Evolutionary conservation across 2,329 filamentous ascomycete species (phyloP).

Genomic region (Penicillium vulpinum): DNA sequence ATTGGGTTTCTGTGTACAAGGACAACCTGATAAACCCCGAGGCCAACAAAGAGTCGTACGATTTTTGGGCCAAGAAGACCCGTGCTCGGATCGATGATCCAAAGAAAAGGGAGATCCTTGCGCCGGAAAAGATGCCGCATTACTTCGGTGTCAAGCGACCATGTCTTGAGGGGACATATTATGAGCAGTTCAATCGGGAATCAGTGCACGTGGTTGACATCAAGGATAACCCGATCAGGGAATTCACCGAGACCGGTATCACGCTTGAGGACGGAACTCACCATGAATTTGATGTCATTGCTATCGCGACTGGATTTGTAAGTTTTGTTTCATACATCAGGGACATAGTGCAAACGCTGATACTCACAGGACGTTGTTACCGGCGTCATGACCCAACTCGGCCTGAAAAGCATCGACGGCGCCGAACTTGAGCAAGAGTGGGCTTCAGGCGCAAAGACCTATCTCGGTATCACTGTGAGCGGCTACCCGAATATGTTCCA

Average conservation of each 20-base stretch:
- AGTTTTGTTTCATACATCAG: not conserved
- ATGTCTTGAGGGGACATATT: constrained; percentile 52
- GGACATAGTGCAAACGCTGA: not conserved
- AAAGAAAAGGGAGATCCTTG: constrained; percentile 52
- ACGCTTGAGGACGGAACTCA: constrained; percentile 38
- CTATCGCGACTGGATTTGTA: constrained; percentile 47
- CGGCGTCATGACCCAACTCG: constrained; percentile 44
- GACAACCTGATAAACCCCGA: constrained; percentile 51
- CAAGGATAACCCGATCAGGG: constrained; percentile 45
- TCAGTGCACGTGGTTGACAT: constrained; percentile 52
- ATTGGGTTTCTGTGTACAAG: constrained; percentile 57
- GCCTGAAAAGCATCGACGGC: constrained; percentile 37
- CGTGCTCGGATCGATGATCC: constrained; percentile 54
- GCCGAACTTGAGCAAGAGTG: constrained; percentile 40
- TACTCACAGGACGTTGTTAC: constrained; percentile 38
- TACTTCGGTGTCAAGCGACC: constrained; percentile 57
- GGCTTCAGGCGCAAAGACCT: constrained; percentile 39
- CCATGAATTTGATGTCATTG: constrained; percentile 43
- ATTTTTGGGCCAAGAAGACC: constrained; percentile 57
- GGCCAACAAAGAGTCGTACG: constrained; percentile 56
- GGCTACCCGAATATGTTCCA: constrained; percentile 54
- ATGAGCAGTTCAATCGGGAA: constrained; percentile 49
- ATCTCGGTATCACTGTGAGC: constrained; percentile 45
- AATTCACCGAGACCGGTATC: constrained; percentile 45
- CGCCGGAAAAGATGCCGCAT: constrained; percentile 55